A percentile compares a stretch with the other conserved stretches of the same genome.
Conservation (phyloP, 2,329 filamentous ascomycete genomes). For the Coleophoma crateriformis region DNA sequence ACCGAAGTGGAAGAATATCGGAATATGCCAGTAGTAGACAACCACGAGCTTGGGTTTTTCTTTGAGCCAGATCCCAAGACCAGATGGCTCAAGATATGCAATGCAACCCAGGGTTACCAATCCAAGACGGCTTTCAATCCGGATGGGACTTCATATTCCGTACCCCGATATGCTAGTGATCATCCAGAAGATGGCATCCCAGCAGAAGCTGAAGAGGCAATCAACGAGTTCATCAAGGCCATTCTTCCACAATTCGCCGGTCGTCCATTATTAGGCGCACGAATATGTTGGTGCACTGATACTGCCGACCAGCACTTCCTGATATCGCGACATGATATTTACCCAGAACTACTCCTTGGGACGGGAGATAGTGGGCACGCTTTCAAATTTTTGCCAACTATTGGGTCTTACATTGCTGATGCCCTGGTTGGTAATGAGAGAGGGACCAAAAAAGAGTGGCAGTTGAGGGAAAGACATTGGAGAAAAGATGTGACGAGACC, state of each 20-base stretch:
- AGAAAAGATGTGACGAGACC: conserved; percentile 6
- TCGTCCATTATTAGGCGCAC: conserved; percentile 39
- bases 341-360: conserved; percentile 31
- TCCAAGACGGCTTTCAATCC: conserved; percentile 14
- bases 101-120: conserved; percentile 38
- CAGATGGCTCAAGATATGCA: conserved; percentile 41
- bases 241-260: conserved; percentile 41
- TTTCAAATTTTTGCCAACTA: conserved; percentile 38
- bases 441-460: conserved; percentile 4
- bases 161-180: conserved; percentile 28
- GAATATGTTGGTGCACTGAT: conserved; percentile 48
- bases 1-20: conserved; percentile 39
- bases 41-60: conserved; percentile 46
- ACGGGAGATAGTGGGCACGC: conserved; percentile 37
- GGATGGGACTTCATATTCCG: conserved; percentile 30
- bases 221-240: conserved; percentile 37
- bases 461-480: conserved; percentile 3
- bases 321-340: conserved; percentile 2
- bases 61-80: conserved; percentile 47
- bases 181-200: conserved; percentile 34
- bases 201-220: conserved; percentile 37
- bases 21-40: conserved; percentile 43
- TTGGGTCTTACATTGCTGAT: conserved; percentile 23
- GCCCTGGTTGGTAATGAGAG: conserved; percentile 4
- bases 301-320: conserved; percentile 30